A percentile compares a stretch with the other conserved stretches of the same genome.
Evolutionary conservation across 169 alveolate species (phyloP).

Genomic region (Cryptosporidium sp.): DNA sequence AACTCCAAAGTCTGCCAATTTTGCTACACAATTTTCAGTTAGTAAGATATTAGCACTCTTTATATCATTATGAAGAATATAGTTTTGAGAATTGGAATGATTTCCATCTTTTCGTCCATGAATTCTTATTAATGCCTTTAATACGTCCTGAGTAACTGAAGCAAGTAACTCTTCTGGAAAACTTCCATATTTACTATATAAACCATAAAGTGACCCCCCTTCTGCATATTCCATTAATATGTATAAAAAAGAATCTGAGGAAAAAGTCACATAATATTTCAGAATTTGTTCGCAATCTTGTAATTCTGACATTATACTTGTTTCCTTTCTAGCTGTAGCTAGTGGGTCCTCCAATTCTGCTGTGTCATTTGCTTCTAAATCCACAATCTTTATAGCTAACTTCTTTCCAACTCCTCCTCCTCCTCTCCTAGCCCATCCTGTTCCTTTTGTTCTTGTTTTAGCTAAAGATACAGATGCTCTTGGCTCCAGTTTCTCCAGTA

Average conservation of each 20-base stretch:
- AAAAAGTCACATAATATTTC: conserved; percentile 54
- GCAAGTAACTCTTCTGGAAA: conserved; percentile 81
- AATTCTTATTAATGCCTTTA: conserved; percentile 71
- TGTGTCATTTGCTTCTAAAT: conserved; percentile 24
- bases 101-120: conserved; percentile 22
- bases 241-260: conserved; percentile 33
- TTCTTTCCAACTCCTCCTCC: neutral
- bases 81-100: conserved; percentile 1
- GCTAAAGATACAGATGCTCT: too few species aligned
- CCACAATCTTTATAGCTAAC: conserved; percentile 52
- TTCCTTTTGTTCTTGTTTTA: too few species aligned
- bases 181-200: conserved; percentile 76
- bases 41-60: conserved; percentile 90
- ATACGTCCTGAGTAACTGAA: conserved; percentile 60
- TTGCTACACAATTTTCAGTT: conserved; percentile 84
- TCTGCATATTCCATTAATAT: conserved; percentile 78
- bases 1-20: conserved; percentile 91
- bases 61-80: conserved; percentile 90
- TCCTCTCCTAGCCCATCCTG: neutral
- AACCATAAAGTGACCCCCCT: conserved; percentile 80
- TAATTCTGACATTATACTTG: conserved; percentile 56
- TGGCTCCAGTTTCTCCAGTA: conserved; percentile 2
- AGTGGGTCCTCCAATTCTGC: conserved; percentile 34
- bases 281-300: conserved; percentile 58
- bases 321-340: conserved; percentile 29